Evolutionary conservation across 106 monocot genomes (phyloP), one percentile per base, ranked within the genome.

Genomic region (Dactylorhiza incarnata): DNA sequence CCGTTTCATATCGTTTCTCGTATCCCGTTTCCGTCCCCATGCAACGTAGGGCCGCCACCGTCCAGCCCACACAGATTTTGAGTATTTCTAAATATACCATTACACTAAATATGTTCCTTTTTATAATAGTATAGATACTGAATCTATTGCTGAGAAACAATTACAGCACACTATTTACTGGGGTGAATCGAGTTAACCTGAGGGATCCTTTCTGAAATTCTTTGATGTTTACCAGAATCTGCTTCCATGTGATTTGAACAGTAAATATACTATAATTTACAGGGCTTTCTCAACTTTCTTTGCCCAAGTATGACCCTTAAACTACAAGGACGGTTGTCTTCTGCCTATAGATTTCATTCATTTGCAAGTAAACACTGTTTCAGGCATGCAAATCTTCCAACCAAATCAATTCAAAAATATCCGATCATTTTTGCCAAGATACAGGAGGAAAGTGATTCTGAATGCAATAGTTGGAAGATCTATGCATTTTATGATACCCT

Each of bases 381-480:
- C 49, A 72, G 49, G n/a, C 74, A 26, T 24, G n/a, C 75, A 22
- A 68, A 70, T 45, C 55, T 81, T 71, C 70, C 25, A 48, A 19
- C 48, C 20, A 81, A 46, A 71, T 59, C 81, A 71, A n/a, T 16
- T 45, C 45, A 15, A 69, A 75, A 54, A 25, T 54, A 71, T 7
- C 51, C 11, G 44, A 46, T 49, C 26, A 9, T 63, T 45, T 50
- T 63, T 47, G 62, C 66, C 9, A 82, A 82, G 45, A 25, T 82
- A 45, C 72, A 51, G 8, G 73, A 44, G 56, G 77, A 77, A 66
- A 65, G 77, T 73, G 76, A 72, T 8, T 6, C 49, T 61, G 77
- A 77, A 73, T 73, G 52, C 53, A 73, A 63, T 43, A 73, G 47
- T 20, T 65, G 77, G 73, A 82, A 50, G 51, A 51, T 71, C 47